Base-by-base conservation (phyloP, 1,284 basidiomycete species). In the Ustilago bromivora region DNA sequence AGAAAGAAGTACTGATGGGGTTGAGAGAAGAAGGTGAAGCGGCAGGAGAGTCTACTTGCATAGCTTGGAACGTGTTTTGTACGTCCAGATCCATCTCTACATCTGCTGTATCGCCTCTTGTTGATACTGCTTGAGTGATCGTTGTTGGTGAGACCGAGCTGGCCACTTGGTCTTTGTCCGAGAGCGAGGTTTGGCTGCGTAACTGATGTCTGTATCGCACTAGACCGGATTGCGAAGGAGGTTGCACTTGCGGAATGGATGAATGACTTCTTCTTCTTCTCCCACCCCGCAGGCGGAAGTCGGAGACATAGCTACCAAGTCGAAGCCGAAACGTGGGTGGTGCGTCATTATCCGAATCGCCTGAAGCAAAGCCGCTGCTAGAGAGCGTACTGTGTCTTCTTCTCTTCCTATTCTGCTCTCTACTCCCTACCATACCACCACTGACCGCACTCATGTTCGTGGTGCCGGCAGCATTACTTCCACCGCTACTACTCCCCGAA, bases 1-100 rank as follows among this genome's bases (percentile, higher is more conserved):
- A 62, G 53, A 61, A 57, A 2, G 58, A 28, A 28, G 56, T 4
- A 17, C 17, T 0, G 41, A 13, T 8, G 62, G 13, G 15, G 17
- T 35, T 15, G 11, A 41, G 19, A 11, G 54, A 28, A 9, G 61
- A 68, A 9, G 71, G 66, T 4, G 71, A 74, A 2, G 66, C 57
- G 8, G 43, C 59, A 7, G 72, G 66, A 23, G 63, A 66, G 19
- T 75, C 72, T 46, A 75, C 72, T 41, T 75, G 72, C 72, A 75
- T 75, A 8, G 72, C 72, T 35, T 63, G 63, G 19, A 75, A 75
- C 1, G 62, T 63, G 12, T 53, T 43, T n/a, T 75, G 61, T 8
- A 73, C 61, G 43, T 73, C 71, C 10, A 70, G 53, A n/a, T 75
- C 72, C 62, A 69, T 68, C 0, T 75, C 66, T 4, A 65, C 51